A percentile compares a stretch with the other conserved stretches of the same genome.
phyloP scores from a whole-genome alignment of 2,329 filamentous ascomycete species.

The Ustulina deusta region DNA sequence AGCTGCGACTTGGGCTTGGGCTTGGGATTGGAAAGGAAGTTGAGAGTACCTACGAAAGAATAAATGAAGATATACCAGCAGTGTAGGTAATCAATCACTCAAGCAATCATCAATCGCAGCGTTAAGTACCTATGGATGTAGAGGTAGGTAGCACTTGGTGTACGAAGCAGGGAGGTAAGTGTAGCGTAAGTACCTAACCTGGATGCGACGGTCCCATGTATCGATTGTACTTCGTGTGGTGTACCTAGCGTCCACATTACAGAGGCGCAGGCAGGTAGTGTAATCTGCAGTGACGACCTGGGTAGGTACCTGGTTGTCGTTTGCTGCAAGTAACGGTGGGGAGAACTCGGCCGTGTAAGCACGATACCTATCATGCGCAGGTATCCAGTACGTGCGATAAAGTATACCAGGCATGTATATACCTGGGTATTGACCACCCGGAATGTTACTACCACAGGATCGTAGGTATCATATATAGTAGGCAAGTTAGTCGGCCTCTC shows the following conservation, averaged over 20 bases:
- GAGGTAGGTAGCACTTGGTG: not conserved
- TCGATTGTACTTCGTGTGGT: not conserved
- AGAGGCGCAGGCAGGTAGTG: not conserved
- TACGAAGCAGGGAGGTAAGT: conserved; percentile 1
- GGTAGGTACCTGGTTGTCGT: not conserved
- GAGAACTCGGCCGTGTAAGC: not conserved
- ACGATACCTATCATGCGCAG: not conserved
- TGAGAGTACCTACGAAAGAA: not conserved
- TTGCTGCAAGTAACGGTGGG: not conserved
- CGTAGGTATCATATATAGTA: conserved; percentile 13
- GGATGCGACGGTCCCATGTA: conserved; percentile 15
- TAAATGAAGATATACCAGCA: conserved; percentile 5
- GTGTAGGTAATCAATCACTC: conserved; percentile 9
- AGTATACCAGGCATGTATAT: not conserved
- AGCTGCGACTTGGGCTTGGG: not conserved
- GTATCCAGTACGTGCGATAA: conserved; percentile 7
- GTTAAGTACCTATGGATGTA: not conserved
- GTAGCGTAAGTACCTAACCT: conserved; percentile 6
- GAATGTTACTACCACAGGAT: not conserved
- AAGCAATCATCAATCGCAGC: not conserved
- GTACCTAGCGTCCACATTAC: not conserved
- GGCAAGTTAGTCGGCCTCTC: not conserved
- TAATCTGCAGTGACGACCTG: not conserved
- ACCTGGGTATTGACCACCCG: not conserved
- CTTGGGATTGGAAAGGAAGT: not conserved